Base-by-base conservation (phyloP, 108 stramenopile species). In the Cafeteria roenbergensis region DNA sequence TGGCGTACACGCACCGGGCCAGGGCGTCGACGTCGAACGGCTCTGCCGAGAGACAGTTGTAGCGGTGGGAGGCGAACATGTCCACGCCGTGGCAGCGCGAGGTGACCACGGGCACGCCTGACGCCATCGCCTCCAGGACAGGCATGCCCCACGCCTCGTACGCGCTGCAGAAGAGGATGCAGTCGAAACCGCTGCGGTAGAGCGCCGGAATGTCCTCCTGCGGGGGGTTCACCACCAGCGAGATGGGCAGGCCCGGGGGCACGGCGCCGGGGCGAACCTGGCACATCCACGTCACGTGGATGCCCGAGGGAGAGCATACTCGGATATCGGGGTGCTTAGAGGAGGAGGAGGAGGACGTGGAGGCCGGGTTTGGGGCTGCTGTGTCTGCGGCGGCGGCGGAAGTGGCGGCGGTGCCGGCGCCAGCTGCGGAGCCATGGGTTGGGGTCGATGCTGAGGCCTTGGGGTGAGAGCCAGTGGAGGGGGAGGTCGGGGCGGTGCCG, bases 141-240 rank as follows among this genome's bases (percentile, higher is more conserved):
- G 59, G 59, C 59, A 61, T 61, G 22, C 59, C 59, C 59, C 59
- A 61, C 37, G 59, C 59, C 59, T 61, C 59, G 37, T 61, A 61
- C 36, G 30, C 59, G 34, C 20, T 29, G 22, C 20, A 29, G 30
- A 61, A 61, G 17, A 61, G 30, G n/a, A 61, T 29, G 21, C 2
- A 8, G 59, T 61, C 59, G 30, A 29, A n/a, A 1, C 37, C 34
- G 2, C 21, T 22, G 17, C 21, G 2, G n/a, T 61, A 61, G 21
- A 61, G 22, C 37, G 17, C n/a, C 2, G 59, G 59, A 1, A 61
- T 8, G 24, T 32, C 22, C 22, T 35, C 59, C 30, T 61, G 59
- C 29, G 59, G 24, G 21, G 59, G 59, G 37, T 61, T 61, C 36
- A 61, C 59, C 20, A 3, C 59, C 17, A 61, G 30, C 22, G 2